Evolutionary conservation across 257 asterid genomes (phyloP).

Genomic region (Cinchona pubescens): DNA sequence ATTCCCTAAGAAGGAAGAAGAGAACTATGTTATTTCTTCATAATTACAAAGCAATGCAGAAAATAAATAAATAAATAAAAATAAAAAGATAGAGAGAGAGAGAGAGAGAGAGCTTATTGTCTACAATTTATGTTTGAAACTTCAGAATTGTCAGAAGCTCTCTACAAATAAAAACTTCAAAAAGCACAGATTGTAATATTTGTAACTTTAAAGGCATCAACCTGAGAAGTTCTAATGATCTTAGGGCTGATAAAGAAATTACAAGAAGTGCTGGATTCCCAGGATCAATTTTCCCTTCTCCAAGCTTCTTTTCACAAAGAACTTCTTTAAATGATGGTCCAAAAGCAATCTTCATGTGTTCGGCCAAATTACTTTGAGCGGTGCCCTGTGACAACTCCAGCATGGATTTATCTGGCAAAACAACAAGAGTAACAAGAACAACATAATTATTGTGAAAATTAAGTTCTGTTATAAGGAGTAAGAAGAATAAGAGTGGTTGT

Average conservation of each 20-base stretch:
- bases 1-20: constrained; percentile 51
- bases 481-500: no score
- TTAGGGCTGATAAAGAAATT: constrained; percentile 72
- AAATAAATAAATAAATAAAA: no score
- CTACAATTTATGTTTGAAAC: no score
- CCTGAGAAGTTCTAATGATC: constrained; percentile 84
- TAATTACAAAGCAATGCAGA: background rate
- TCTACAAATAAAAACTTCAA: no score
- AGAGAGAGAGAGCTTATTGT: no score
- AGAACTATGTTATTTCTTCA: background rate
- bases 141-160: no score
- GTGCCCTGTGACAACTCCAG: constrained; percentile 49
- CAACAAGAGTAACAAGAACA: background rate
- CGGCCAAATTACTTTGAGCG: constrained; percentile 44
- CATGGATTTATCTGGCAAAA: constrained; percentile 47
- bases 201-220: constrained; percentile 18
- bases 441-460: background rate
- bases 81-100: no score
- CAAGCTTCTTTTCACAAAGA: constrained; percentile 52
- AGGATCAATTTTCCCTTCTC: constrained; percentile 60
- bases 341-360: constrained; percentile 65
- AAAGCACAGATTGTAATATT: no score
- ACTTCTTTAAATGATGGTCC: constrained; percentile 69
- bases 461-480: no score
- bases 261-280: constrained; percentile 89